phyloP scores from a whole-genome alignment of 495 filamentous ascomycete genomes.

The Parathielavia hyrcaniae region DNA sequence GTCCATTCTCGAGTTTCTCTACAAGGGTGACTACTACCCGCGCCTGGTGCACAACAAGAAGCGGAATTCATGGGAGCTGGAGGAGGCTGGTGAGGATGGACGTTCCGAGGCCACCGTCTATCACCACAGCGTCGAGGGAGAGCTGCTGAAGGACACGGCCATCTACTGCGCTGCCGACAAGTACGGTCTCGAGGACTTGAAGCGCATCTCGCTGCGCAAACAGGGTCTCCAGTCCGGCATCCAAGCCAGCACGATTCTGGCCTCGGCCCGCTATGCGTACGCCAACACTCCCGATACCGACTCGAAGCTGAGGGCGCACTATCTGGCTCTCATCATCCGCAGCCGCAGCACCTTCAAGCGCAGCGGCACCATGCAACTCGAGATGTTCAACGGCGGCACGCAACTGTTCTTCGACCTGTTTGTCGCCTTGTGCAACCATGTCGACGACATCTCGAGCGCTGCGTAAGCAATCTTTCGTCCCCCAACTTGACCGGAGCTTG shows the following conservation, averaged over 20 bases:
- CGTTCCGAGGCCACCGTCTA: constrained; percentile 61
- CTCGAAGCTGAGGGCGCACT: constrained; percentile 83
- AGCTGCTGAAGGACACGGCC: constrained; percentile 79
- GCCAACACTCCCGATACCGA: constrained; percentile 82
- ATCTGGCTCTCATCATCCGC: constrained; percentile 85
- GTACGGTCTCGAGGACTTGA: constrained; percentile 74
- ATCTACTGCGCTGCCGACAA: constrained; percentile 85
- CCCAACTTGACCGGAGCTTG: neutral
- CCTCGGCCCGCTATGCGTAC: constrained; percentile 80
- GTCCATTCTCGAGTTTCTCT: constrained; percentile 82
- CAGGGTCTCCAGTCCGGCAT: constrained; percentile 77
- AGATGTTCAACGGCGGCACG: constrained; percentile 77
- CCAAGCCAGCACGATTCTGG: constrained; percentile 73
- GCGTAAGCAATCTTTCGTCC: constrained; percentile 34
- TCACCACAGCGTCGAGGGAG: constrained; percentile 55
- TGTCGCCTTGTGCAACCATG: constrained; percentile 87
- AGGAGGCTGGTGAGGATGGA: constrained; percentile 46
- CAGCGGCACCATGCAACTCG: constrained; percentile 92
- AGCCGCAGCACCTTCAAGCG: constrained; percentile 80
- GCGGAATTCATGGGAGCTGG: constrained; percentile 64
- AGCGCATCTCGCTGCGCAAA: constrained; percentile 76
- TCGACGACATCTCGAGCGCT: constrained; percentile 53
- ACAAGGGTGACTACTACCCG: constrained; percentile 88
- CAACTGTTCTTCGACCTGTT: constrained; percentile 90
- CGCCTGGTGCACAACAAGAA: constrained; percentile 64